A percentile compares a stretch with the other conserved stretches of the same genome.
These are phyloP conservation scores for Oxalis stricta DNA, from an alignment of 441 rosid genomes.

Conservation along the genomic window DNA sequence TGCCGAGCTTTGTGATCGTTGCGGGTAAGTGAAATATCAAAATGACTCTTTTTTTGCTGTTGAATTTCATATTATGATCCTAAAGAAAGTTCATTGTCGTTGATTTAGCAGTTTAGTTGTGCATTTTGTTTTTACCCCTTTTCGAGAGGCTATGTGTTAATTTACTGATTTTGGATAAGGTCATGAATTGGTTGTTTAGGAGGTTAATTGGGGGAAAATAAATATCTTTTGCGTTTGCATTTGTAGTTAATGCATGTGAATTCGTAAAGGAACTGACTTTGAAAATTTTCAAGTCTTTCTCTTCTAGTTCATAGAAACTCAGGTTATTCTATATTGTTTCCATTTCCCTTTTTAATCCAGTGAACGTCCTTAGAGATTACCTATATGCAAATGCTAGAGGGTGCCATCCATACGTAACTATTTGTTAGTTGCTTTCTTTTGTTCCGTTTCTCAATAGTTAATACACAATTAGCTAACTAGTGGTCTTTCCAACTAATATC, in stretches of 20 bases:
- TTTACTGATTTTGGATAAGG: conserved; percentile 5
- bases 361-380: too few relatives aligned
- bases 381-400: too few relatives aligned
- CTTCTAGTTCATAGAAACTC: too few relatives aligned
- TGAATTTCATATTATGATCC: neutral
- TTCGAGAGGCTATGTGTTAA: too few relatives aligned
- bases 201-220: conserved; percentile 13
- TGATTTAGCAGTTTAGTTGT: conserved; percentile 3
- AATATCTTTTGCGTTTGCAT: neutral
- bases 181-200: conserved; percentile 3
- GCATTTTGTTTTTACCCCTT: conserved; percentile 1
- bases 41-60: neutral
- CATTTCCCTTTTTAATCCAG: too few relatives aligned
- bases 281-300: neutral
- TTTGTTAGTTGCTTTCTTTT: too few relatives aligned
- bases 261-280: neutral
- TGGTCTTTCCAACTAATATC: too few relatives aligned
- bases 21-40: conserved; percentile 48
- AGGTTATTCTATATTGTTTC: too few relatives aligned
- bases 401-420: too few relatives aligned
- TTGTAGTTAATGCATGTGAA: neutral
- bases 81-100: neutral
- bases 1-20: conserved; percentile 87
- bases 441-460: too few relatives aligned
- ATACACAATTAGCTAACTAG: too few relatives aligned